Base-by-base conservation (phyloP, 371 early-diverging fungal species). In the Polyrhizophydium stewartii region DNA sequence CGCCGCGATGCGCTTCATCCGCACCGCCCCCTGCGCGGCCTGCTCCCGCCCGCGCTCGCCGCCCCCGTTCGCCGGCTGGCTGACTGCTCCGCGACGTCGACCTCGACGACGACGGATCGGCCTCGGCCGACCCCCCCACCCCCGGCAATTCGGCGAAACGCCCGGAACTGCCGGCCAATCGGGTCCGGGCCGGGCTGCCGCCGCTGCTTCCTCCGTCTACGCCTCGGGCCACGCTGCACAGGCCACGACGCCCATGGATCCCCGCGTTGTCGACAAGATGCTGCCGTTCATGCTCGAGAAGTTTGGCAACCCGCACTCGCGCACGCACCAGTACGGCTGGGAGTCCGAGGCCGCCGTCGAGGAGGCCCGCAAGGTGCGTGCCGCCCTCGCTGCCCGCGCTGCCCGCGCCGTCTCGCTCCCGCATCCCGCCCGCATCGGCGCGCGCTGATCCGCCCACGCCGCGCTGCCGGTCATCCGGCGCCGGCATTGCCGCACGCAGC, bases 321-420 rank as follows among this genome's bases (percentile, higher is more conserved):
- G 98, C 70, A 99, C 98, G 9, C 99, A 99, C 71, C 82, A 89
- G 56, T 98, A 91, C 72, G 99, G 99, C 43, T 99, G 99, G 99
- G 96, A 97, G 66, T 85, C 93, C 25, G 99, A 99, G 75, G 84
- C 85, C 55, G 98, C 90, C 27, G 93, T 97, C 1, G 99, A 99
- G 69, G 75, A 75, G 25, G 97, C 98, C 22, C 84, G 99, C 55
- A 86, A 86, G 63, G 74, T 73, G 45, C 10, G 61, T 53, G 21
- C 37, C 38, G 1, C 7, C 24, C 41, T 41, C 13, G 21, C 10
- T 21, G 13, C 10, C n/a, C n/a, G n/a, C n/a, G n/a, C n/a, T n/a
- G n/a, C n/a, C n/a, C n/a, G n/a, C n/a, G 41, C 41, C 21, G n/a
- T n/a, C n/a, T n/a, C n/a, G n/a, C n/a, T n/a, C n/a, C n/a, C n/a